Percentiles rank a stretch among this genome's conserved stretches.
These are phyloP conservation scores for Haplosporangium sp. DNA, from an alignment of 371 early-diverging fungal species.

Conservation along the genomic window DNA sequence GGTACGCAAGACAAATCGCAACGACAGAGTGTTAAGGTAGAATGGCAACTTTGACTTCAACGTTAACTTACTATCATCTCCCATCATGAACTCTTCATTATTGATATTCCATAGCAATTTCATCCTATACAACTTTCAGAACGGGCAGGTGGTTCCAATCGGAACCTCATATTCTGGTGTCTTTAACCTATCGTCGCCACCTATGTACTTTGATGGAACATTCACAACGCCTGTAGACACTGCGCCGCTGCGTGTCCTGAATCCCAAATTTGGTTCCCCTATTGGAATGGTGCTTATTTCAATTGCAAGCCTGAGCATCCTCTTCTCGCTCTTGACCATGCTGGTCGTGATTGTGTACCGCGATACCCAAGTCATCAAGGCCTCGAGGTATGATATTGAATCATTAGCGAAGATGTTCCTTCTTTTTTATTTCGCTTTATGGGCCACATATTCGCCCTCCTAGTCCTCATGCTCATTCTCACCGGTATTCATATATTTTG, in stretches of 20 bases:
- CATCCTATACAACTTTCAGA: slow-evolving; percentile 64
- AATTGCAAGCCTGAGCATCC: slow-evolving; percentile 58
- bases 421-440: neutral
- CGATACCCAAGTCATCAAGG: slow-evolving; percentile 66
- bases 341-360: slow-evolving; percentile 60
- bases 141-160: slow-evolving; percentile 55
- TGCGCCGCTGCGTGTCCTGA: slow-evolving; percentile 62
- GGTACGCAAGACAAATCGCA: slow-evolving; percentile 43
- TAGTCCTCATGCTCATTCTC: neutral
- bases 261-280: slow-evolving; percentile 61
- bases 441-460: too few relatives aligned
- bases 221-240: slow-evolving; percentile 63
- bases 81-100: neutral
- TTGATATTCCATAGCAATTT: slow-evolving; percentile 58
- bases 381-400: slow-evolving; percentile 59
- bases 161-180: slow-evolving; percentile 62
- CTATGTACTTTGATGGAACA: slow-evolving; percentile 68
- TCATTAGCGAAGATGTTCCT: neutral
- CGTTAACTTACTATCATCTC: neutral
- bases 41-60: neutral
- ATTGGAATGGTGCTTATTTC: slow-evolving; percentile 58
- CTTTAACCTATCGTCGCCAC: slow-evolving; percentile 56
- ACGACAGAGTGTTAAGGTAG: neutral
- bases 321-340: slow-evolving; percentile 60
- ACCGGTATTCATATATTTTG: neutral